phyloP scores from a whole-genome alignment of 345 rosid genomes.

The Camelina hispida region DNA sequence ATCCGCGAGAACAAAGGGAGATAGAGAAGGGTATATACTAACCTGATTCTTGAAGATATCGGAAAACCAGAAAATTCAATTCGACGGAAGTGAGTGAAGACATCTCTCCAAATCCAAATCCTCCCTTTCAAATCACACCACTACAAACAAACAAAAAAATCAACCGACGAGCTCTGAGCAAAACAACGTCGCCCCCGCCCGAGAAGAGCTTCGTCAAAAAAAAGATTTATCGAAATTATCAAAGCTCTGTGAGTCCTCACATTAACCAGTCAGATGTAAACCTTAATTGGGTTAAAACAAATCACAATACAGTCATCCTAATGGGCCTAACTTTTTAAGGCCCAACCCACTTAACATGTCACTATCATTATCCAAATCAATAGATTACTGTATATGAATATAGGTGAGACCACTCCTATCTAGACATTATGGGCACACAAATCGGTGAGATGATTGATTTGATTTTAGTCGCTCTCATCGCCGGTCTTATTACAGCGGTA shows the following conservation, averaged over 20 bases:
- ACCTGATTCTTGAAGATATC: constrained; percentile 97
- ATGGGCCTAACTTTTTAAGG: constrained; percentile 18
- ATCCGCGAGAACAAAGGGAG: background rate
- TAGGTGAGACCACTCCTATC: background rate
- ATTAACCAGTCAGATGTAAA: background rate
- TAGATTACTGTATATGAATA: no score
- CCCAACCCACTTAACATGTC: constrained; percentile 1
- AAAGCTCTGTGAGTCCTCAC: background rate
- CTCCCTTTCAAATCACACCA: background rate
- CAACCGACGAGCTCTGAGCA: constrained; percentile 2
- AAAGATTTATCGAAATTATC: constrained; percentile 9
- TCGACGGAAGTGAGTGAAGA: constrained; percentile 77
- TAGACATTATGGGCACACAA: background rate
- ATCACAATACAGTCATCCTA: background rate
- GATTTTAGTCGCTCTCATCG: background rate
- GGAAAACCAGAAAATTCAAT: constrained; percentile 87
- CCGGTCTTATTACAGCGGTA: background rate
- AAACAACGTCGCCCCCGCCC: constrained; percentile 25
- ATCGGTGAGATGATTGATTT: constrained; percentile 1
- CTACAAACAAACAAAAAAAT: background rate
- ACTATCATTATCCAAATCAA: background rate
- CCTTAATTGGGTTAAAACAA: background rate
- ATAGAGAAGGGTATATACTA: background rate
- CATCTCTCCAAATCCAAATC: constrained; percentile 49
- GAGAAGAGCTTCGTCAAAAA: background rate